Percentiles rank a stretch among this genome's conserved stretches.
Evolutionary conservation across 1,284 basidiomycete genomes (phyloP).

Genomic region (Austroboletus novae-zelandiae): DNA sequence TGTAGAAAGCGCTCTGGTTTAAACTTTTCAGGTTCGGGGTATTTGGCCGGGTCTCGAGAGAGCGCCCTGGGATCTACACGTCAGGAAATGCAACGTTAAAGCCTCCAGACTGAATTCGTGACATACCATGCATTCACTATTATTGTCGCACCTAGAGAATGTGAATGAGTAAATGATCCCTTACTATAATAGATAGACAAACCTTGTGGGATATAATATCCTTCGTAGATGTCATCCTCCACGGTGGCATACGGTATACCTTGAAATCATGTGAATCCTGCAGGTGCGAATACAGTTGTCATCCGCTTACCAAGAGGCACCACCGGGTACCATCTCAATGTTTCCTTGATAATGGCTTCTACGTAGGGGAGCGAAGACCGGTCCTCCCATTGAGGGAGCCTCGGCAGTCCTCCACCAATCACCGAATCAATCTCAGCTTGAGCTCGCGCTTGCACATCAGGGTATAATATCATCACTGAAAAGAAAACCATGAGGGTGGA

Average conservation of each 20-base stretch:
- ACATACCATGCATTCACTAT: conserved; percentile 22
- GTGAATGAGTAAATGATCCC: not conserved
- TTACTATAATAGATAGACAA: not conserved
- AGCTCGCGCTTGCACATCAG: conserved; percentile 40
- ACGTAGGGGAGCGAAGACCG: conserved; percentile 43
- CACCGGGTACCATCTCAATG: conserved; percentile 23
- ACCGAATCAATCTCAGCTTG: conserved; percentile 45
- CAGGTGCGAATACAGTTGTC: not conserved
- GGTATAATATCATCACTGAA: conserved; percentile 48
- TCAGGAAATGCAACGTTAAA: not conserved
- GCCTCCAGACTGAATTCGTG: not conserved
- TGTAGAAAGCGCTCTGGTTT: too few relatives aligned
- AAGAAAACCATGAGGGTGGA: conserved; percentile 47
- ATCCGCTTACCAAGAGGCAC: conserved; percentile 31
- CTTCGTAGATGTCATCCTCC: conserved; percentile 15
- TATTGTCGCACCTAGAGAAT: conserved; percentile 20
- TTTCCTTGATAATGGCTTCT: conserved; percentile 49
- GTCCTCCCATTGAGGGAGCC: conserved; percentile 41
- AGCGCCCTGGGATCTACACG: conserved; percentile 37
- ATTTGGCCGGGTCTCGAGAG: not conserved
- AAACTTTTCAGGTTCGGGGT: too few relatives aligned
- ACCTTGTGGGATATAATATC: conserved; percentile 41
- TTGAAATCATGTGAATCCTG: conserved; percentile 2
- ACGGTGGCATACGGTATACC: conserved; percentile 41
- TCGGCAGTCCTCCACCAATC: conserved; percentile 30